phyloP scores from a whole-genome alignment of 371 early-diverging fungal genomes.

The Syncephalastrum racemosum region DNA sequence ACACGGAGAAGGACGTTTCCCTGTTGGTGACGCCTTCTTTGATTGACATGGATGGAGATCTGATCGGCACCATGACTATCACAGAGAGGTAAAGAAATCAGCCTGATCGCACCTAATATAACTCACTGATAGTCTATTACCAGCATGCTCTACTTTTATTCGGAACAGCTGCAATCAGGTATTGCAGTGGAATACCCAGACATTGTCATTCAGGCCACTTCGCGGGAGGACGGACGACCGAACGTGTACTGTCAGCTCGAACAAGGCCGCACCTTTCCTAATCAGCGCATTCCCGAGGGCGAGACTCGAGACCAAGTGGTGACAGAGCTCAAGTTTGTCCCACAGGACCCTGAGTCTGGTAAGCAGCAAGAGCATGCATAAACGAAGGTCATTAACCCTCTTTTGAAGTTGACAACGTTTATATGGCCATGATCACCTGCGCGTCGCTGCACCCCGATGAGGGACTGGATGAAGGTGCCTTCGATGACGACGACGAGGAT shows the following conservation, averaged over 20 bases:
- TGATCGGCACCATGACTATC: constrained; percentile 35
- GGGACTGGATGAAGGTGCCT: constrained; percentile 39
- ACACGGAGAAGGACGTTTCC: constrained; percentile 30
- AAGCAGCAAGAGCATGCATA: constrained; percentile 21
- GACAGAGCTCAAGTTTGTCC: constrained; percentile 68
- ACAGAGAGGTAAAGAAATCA: constrained; percentile 40
- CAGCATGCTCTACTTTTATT: constrained; percentile 53
- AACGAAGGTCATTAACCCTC: neutral
- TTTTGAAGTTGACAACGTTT: constrained; percentile 68
- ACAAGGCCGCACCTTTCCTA: constrained; percentile 37
- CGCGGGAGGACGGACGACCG: constrained; percentile 61
- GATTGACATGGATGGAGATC: constrained; percentile 25
- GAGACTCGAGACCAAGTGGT: constrained; percentile 57
- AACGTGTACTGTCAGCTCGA: constrained; percentile 80
- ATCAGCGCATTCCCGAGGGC: constrained; percentile 48
- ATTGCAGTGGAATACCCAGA: constrained; percentile 72
- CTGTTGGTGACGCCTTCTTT: constrained; percentile 43
- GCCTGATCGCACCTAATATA: neutral
- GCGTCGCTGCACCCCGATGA: constrained; percentile 75
- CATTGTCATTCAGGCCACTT: constrained; percentile 82
- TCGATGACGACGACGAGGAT: constrained; percentile 43
- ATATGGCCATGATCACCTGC: constrained; percentile 73
- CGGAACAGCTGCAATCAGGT: constrained; percentile 36
- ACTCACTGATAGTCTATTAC: neutral
- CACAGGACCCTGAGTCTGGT: constrained; percentile 61